Evolutionary conservation across 148 eudicot species (phyloP), one percentile per base, ranked within the genome.

Genomic region (Diospyros lotus): DNA sequence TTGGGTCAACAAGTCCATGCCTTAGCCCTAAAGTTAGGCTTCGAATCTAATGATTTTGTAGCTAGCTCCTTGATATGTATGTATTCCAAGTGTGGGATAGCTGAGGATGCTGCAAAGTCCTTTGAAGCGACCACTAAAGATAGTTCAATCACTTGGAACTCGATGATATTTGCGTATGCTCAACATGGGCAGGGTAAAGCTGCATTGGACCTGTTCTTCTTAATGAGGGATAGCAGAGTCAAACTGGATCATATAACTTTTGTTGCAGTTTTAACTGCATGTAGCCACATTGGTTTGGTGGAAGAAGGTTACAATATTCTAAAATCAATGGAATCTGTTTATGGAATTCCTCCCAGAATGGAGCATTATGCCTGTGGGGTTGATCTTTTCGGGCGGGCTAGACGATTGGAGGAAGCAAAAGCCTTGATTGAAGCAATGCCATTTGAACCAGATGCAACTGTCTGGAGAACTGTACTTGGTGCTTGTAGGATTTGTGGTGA

Each of bases 291-390:
- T 67, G 93, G 93, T 18, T 84, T 88, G 77, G 89, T 89, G 14
- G 86, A 83, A 39, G 87, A 89, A 85, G 93, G 93, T n/a, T 80
- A 77, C 42, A 58, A 76, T 45, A 73, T 89, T 64, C 72, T 89
- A 5, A 72, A 78, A 60, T 74, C 73, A 14, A 89, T 89, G 90
- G 88, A 89, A 81, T 70, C 84, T 48, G 81, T 69, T 9, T 81
- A 84, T 59, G 80, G 84, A 17, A 58, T 86, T 74, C 81, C 83
- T 52, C 81, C 79, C 18, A 80, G 84, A 72, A 89, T 89, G 92
- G 92, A 89, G 81, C 89, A 89, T 80, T 86, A 89, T 58, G 92
- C 92, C 10, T 89, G 90, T 78, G 90, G 82, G 40, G 66, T 89
- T 64, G 90, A 89, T 79, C 61, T 89, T 75, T 82, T 86, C 59